Evolutionary conservation across 2,329 filamentous ascomycete genomes (phyloP), one percentile per base, ranked within the genome.

Genomic region (Chaetothyriales sp.): DNA sequence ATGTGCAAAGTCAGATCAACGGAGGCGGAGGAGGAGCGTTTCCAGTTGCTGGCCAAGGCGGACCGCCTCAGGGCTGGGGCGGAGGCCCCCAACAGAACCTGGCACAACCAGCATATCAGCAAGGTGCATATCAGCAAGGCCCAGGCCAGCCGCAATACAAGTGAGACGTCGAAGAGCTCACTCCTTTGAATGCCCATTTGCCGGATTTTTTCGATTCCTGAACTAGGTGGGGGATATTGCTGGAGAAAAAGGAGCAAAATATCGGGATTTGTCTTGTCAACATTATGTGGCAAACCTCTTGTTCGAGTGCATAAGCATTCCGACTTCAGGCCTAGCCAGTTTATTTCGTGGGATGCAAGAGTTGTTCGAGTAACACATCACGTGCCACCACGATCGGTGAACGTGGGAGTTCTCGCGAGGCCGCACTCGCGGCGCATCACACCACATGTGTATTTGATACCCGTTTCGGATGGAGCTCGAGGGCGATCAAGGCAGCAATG

Each of bases 51-150:
- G 20, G 28, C n/a, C 43, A 45, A 26, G 22, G 18, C 48, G 56
- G 51, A 93, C 76, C 65, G 86, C 84, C 48, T 73, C 73, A 62
- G 87, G 83, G 68, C 95, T 96, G 52, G 83, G 82, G 63, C 79
- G 79, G 70, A 94, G 88, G 70, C 95, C 87, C 61, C 87, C 89
- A 58, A 89, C 81, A 26, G 93, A 78, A 49, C 95, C 81, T 43
- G 86, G 86, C 52, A 43, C 49, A 51, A 47, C 49, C 46, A 25
- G 48, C 50, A 26, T 54, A 56, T 26, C 51, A 57, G 43, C 54
- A 47, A 51, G 43, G 47, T 22, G 2, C 22, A 25, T 42, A 43
- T 18, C 47, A 50, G 26, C 44, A 46, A n/a, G 44, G 44, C 44
- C 44, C 45, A 18, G 39, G 12, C 20, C 51, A 42, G 25, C 32